These are phyloP conservation scores for Penicillium malachiteum DNA, from an alignment of 495 filamentous ascomycete species.

Conservation along the genomic window DNA sequence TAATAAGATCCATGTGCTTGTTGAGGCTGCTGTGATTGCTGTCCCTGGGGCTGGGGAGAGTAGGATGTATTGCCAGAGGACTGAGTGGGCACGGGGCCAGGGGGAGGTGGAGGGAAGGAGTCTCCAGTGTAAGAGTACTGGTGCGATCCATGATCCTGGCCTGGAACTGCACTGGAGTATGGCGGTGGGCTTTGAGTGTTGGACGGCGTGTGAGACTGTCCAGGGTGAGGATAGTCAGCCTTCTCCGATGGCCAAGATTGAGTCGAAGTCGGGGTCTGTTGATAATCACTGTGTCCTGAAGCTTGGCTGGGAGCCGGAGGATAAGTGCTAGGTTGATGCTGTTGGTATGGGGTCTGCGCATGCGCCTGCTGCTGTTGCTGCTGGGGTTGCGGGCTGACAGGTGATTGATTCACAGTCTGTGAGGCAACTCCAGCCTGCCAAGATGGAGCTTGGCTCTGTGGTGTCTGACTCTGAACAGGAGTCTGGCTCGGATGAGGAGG, in stretches of 20 bases:
- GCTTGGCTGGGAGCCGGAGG: constrained; percentile 8
- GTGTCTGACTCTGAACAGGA: constrained; percentile 5
- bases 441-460: constrained; percentile 1
- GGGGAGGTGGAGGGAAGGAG: constrained; percentile 46
- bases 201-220: neutral
- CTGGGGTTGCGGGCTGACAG: constrained; percentile 9
- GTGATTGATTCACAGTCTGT: constrained; percentile 3
- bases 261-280: neutral
- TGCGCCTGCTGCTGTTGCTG: constrained; percentile 14
- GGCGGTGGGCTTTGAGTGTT: neutral
- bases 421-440: constrained; percentile 6
- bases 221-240: constrained; percentile 22
- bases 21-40: neutral
- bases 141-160: constrained; percentile 7
- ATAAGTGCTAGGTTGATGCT: constrained; percentile 6
- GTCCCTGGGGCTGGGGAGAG: constrained; percentile 8
- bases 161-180: constrained; percentile 2
- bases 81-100: constrained; percentile 32
- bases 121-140: constrained; percentile 42
- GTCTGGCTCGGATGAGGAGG: constrained; percentile 10
- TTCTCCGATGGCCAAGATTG: neutral
- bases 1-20: constrained; percentile 14
- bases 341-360: neutral
- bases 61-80: constrained; percentile 30
- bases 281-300: constrained; percentile 9